Evolutionary conservation across 1,284 basidiomycete species (phyloP).

Genomic region (Fomitopsis schrenkii): DNA sequence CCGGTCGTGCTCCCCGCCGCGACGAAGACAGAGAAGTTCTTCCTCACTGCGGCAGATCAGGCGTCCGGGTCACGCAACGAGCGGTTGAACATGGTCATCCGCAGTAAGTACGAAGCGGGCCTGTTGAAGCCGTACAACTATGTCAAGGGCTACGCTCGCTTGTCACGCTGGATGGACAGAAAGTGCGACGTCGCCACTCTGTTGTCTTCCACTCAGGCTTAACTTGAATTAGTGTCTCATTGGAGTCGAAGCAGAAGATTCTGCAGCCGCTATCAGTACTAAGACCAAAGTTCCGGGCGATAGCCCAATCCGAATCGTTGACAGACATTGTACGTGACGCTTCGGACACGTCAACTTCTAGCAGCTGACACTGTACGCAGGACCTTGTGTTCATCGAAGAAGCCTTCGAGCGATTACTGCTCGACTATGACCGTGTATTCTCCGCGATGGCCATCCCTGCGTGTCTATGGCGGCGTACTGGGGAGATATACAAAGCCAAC

Average conservation of each 20-base stretch:
- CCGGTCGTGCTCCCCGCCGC: conserved; percentile 56
- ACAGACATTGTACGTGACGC: conserved; percentile 68
- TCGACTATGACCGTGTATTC: conserved; percentile 96
- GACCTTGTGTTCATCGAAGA: conserved; percentile 98
- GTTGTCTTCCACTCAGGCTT: conserved; percentile 1
- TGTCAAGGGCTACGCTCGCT: conserved; percentile 87
- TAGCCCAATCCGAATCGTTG: conserved; percentile 74
- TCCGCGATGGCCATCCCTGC: conserved; percentile 95
- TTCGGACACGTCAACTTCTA: conserved; percentile 1
- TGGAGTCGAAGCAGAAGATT: conserved; percentile 87
- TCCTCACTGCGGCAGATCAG: conserved; percentile 94
- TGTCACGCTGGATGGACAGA: conserved; percentile 93
- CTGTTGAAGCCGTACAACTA: conserved; percentile 95
- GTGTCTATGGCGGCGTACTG: conserved; percentile 94
- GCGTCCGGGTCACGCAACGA: conserved; percentile 89
- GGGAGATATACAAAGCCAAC: conserved; percentile 98
- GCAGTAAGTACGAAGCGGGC: conserved; percentile 96
- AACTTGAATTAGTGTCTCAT: conserved; percentile 62
- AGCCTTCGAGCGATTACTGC: conserved; percentile 90
- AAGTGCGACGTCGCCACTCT: conserved; percentile 48
- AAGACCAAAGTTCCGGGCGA: conserved; percentile 89
- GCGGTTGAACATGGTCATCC: conserved; percentile 87
- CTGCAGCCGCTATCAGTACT: conserved; percentile 86
- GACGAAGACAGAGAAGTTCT: conserved; percentile 82
- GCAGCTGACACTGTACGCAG: conserved; percentile 29